phyloP scores from a whole-genome alignment of 1,284 basidiomycete species.

The Ceratobasidium sp. region DNA sequence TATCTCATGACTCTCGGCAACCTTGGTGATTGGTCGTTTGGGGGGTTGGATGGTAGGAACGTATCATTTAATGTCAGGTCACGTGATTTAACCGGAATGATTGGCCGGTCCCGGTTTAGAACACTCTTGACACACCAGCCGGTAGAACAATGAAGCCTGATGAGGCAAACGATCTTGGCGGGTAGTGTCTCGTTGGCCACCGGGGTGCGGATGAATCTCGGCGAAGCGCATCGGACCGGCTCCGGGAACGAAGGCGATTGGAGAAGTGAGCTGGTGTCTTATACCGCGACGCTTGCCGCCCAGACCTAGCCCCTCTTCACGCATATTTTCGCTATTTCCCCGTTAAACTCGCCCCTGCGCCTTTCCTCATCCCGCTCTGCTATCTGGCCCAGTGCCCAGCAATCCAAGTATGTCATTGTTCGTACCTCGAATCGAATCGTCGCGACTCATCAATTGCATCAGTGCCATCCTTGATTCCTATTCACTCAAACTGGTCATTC shows the following conservation, averaged over 20 bases:
- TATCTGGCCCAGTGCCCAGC: background rate
- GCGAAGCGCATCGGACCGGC: background rate
- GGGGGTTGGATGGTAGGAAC: background rate
- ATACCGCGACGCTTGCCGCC: slow-evolving; percentile 19
- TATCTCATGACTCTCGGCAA: background rate
- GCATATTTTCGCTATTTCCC: slow-evolving; percentile 14
- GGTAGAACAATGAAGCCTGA: background rate
- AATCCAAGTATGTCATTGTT: background rate
- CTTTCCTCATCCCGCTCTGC: background rate
- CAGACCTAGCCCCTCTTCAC: slow-evolving; percentile 5
- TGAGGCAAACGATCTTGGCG: background rate
- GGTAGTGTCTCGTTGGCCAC: background rate
- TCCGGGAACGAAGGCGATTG: slow-evolving; percentile 1
- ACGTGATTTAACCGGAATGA: background rate
- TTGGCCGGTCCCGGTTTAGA: background rate
- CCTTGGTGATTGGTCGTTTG: background rate
- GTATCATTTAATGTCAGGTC: background rate
- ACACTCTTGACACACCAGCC: background rate
- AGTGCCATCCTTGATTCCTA: slow-evolving; percentile 29
- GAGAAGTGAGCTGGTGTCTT: background rate
- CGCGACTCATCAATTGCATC: background rate
- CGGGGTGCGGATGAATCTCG: background rate
- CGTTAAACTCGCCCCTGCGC: background rate
- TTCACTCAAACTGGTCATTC: slow-evolving; percentile 65
- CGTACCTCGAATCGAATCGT: background rate